Percentiles rank a stretch among this genome's conserved stretches.
These are phyloP conservation scores for Plasmodium gonderi DNA, from an alignment of 169 alveolate species.

Conservation along the genomic window DNA sequence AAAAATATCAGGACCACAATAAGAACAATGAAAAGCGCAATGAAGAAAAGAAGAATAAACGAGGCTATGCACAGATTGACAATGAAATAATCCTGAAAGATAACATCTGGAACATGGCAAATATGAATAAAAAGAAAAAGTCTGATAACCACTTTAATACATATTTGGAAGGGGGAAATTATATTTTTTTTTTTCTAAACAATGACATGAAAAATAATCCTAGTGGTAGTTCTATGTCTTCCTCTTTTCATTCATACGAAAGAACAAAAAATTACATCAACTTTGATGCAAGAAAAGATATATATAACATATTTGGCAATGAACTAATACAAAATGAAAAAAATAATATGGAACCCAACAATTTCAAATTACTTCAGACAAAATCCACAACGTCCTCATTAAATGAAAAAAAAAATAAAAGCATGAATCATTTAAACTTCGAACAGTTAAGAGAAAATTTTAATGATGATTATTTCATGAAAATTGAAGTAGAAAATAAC, in stretches of 20 bases:
- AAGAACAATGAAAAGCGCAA: neutral
- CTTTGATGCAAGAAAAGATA: constrained; percentile 41
- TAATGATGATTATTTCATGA: constrained; percentile 40
- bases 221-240: neutral
- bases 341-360: constrained; percentile 3
- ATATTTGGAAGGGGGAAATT: constrained; percentile 15
- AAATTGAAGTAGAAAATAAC: constrained; percentile 11
- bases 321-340: constrained; percentile 29
- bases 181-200: constrained; percentile 20
- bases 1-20: neutral
- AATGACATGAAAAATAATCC: constrained; percentile 15
- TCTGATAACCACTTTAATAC: constrained; percentile 3
- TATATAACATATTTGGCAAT: constrained; percentile 29
- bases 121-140: constrained; percentile 31
- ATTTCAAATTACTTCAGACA: constrained; percentile 16
- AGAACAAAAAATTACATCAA: constrained; percentile 28
- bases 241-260: constrained; percentile 41
- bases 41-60: constrained; percentile 24
- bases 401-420: neutral
- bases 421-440: constrained; percentile 3
- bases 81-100: constrained; percentile 31
- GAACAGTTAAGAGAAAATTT: constrained; percentile 47
- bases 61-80: constrained; percentile 27
- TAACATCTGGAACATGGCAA: constrained; percentile 16
- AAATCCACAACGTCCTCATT: constrained; percentile 35